Conservation (phyloP, 441 rosid species). For the Croton setiger region DNA sequence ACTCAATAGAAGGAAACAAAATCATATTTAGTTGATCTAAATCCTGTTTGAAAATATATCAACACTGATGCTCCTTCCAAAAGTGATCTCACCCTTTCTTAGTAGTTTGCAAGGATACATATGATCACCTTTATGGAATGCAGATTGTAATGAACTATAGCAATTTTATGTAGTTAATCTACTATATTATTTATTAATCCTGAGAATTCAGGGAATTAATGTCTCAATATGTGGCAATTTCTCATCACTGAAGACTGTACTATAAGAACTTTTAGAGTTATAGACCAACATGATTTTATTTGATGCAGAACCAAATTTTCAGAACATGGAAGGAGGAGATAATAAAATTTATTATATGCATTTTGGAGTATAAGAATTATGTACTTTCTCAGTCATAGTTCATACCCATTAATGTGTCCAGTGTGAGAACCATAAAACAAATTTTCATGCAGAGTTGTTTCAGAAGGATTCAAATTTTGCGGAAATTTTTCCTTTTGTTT, state of each 20-base stretch:
- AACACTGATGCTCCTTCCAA: too few relatives aligned
- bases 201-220: background rate
- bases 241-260: background rate
- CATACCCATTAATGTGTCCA: background rate
- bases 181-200: background rate
- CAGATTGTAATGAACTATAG: background rate
- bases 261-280: background rate
- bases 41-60: background rate
- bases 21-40: background rate
- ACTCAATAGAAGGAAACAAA: background rate
- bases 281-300: background rate
- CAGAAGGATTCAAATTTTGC: background rate
- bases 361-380: background rate
- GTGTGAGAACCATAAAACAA: background rate
- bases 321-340: background rate
- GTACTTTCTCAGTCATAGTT: background rate
- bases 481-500: background rate
- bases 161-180: background rate
- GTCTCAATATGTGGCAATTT: background rate
- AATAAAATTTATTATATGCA: background rate
- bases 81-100: too few relatives aligned
- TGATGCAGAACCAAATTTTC: background rate
- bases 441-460: background rate
- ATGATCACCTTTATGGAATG: background rate
- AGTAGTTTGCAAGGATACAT: background rate